Conservation (phyloP, 2,329 filamentous ascomycete species). For the Plenodomus lindquistii region DNA sequence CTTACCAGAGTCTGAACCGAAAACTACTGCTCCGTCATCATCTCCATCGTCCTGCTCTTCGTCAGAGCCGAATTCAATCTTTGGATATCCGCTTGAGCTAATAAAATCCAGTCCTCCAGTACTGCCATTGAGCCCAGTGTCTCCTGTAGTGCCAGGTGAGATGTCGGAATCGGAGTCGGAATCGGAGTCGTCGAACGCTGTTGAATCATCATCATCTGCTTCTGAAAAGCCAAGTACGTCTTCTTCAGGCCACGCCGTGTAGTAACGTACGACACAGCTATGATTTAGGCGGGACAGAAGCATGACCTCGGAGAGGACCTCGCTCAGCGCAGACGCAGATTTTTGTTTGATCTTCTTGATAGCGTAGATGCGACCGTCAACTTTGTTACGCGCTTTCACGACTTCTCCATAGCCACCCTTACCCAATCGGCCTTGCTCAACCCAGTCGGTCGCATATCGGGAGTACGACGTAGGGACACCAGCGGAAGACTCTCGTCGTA, state of each 20-base stretch:
- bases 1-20: constrained; percentile 46
- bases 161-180: constrained; percentile 30
- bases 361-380: constrained; percentile 91
- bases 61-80: constrained; percentile 75
- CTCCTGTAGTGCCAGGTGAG: constrained; percentile 28
- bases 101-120: constrained; percentile 86
- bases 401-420: constrained; percentile 97
- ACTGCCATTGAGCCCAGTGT: constrained; percentile 68
- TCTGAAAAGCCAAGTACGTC: constrained; percentile 51
- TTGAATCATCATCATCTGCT: constrained; percentile 36
- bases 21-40: constrained; percentile 40
- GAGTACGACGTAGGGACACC: constrained; percentile 56
- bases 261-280: constrained; percentile 85
- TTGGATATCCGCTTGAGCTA: constrained; percentile 77
- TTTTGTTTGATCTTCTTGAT: constrained; percentile 94
- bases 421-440: constrained; percentile 84
- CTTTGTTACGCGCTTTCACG: constrained; percentile 90
- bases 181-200: constrained; percentile 31
- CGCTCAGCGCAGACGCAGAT: constrained; percentile 73
- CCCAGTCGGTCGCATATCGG: constrained; percentile 85
- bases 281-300: constrained; percentile 91
- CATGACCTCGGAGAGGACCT: constrained; percentile 83
- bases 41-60: constrained; percentile 45
- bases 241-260: constrained; percentile 92
- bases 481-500: constrained; percentile 43